A percentile compares a stretch with the other conserved stretches of the same genome.
phyloP scores from a whole-genome alignment of 2,329 filamentous ascomycete genomes.

The Neocucurbitaria cava region DNA sequence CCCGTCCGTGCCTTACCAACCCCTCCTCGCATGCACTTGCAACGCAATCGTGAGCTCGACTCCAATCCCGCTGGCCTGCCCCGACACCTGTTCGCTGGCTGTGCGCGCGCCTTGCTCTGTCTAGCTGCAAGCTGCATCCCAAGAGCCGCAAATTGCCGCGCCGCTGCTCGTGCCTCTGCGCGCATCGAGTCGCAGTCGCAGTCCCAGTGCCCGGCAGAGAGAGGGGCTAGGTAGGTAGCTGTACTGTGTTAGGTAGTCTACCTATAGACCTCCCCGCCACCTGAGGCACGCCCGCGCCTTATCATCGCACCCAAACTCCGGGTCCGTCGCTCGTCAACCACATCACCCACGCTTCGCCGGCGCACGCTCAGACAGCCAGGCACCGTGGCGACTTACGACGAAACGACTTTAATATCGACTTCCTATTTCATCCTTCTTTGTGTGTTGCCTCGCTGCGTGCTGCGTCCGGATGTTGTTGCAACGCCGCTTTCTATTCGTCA shows the following conservation, averaged over 20 bases:
- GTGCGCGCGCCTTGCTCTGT: slow-evolving; percentile 27
- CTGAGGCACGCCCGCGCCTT: slow-evolving; percentile 31
- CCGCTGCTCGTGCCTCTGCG: slow-evolving; percentile 39
- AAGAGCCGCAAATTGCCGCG: slow-evolving; percentile 37
- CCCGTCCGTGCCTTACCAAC: slow-evolving; percentile 31
- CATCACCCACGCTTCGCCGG: slow-evolving; percentile 15
- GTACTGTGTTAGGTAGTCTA: no score
- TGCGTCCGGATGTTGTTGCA: slow-evolving; percentile 46
- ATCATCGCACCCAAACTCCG: slow-evolving; percentile 38
- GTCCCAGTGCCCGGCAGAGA: no score
- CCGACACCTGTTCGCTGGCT: slow-evolving; percentile 30
- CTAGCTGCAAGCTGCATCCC: slow-evolving; percentile 26
- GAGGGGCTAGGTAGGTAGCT: no score
- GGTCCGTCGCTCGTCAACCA: slow-evolving; percentile 31
- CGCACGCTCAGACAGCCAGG: slow-evolving; percentile 18
- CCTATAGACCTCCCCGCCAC: slow-evolving; percentile 26
- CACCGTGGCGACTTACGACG: slow-evolving; percentile 23
- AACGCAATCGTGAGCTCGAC: slow-evolving; percentile 36
- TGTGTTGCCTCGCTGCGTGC: slow-evolving; percentile 19
- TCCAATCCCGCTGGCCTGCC: slow-evolving; percentile 33
- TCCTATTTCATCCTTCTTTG: slow-evolving; percentile 8
- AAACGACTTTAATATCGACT: slow-evolving; percentile 9
- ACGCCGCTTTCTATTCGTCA: slow-evolving; percentile 42
- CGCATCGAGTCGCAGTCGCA: slow-evolving; percentile 36
- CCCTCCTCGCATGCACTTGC: slow-evolving; percentile 40